Evolutionary conservation across 345 rosid species (phyloP).

Genomic region (Melastoma malabathricum): DNA sequence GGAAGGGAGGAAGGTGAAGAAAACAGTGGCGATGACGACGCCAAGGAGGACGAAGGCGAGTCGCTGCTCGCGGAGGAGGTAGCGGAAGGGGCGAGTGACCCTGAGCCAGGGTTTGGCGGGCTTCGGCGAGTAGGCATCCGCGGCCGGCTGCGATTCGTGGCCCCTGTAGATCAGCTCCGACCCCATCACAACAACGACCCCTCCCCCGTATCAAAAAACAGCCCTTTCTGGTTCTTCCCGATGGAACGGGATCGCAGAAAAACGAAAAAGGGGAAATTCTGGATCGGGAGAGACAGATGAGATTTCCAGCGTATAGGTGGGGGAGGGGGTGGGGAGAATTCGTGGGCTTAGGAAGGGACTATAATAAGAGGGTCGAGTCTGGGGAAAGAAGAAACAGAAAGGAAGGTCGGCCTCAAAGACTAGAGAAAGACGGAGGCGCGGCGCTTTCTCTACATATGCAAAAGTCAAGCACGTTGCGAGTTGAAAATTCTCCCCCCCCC

Average conservation of each 20-base stretch:
- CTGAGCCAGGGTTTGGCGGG: conserved; percentile 63
- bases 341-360: no score
- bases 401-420: neutral
- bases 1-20: conserved; percentile 46
- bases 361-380: no score
- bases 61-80: conserved; percentile 89
- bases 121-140: conserved; percentile 54
- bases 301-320: no score
- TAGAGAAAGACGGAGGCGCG: neutral
- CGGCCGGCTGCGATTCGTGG: conserved; percentile 42
- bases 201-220: neutral
- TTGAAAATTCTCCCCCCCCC: no score
- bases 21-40: conserved; percentile 67
- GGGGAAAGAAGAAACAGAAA: neutral
- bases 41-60: conserved; percentile 71
- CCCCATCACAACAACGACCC: conserved; percentile 6
- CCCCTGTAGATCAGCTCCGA: conserved; percentile 78
- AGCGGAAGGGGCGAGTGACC: conserved; percentile 48
- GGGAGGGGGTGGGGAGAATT: neutral
- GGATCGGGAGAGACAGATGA: no score
- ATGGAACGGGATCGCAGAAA: neutral
- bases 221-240: no score
- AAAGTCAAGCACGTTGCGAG: no score
- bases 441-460: no score
- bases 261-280: neutral